Conservation (phyloP, 345 rosid species). For the Erysimum cheiranthoides region DNA sequence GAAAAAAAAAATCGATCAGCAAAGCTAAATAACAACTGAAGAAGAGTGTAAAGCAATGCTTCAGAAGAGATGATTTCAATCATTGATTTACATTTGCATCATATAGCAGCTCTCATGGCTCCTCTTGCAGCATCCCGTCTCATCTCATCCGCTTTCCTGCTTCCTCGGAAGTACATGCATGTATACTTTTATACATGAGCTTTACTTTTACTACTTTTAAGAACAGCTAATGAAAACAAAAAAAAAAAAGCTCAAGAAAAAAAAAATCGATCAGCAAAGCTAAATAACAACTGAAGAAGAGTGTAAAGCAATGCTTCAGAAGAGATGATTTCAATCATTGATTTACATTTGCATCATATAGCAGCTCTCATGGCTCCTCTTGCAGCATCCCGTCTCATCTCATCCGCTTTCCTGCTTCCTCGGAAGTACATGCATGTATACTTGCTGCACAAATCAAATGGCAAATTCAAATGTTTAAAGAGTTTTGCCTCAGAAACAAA, state of each 20-base stretch:
- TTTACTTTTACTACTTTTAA: slow-evolving; percentile 14
- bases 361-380: slow-evolving; percentile 77
- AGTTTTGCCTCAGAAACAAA: background rate
- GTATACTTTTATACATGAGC: slow-evolving; percentile 31
- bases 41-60: slow-evolving; percentile 29
- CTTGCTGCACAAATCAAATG: slow-evolving; percentile 61
- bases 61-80: background rate
- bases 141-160: slow-evolving; percentile 70
- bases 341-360: slow-evolving; percentile 46
- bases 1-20: background rate
- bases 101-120: slow-evolving; percentile 74
- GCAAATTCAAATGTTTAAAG: background rate
- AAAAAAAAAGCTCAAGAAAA: slow-evolving; percentile 4
- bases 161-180: slow-evolving; percentile 88
- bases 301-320: slow-evolving; percentile 26
- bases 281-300: slow-evolving; percentile 5
- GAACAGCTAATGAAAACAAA: background rate
- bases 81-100: slow-evolving; percentile 34
- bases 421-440: slow-evolving; percentile 86
- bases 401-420: slow-evolving; percentile 74
- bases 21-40: slow-evolving; percentile 2
- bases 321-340: slow-evolving; percentile 5
- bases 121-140: slow-evolving; percentile 63
- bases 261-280: slow-evolving; percentile 1
- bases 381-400: slow-evolving; percentile 63